Base-by-base conservation (phyloP, 164 flowering plant genomes). In the Stephania japonica region DNA sequence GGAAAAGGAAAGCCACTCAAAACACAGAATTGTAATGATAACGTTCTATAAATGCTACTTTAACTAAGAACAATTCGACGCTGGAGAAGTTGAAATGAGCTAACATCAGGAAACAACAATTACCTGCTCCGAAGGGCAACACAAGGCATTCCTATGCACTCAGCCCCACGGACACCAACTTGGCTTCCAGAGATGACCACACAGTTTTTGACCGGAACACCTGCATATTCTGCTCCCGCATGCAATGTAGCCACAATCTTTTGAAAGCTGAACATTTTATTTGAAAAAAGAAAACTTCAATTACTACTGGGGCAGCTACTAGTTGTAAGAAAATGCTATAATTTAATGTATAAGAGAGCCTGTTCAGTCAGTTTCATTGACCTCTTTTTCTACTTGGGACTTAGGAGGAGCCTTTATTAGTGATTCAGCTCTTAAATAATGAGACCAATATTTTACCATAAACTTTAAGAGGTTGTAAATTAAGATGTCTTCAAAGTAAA, bases 161-260 rank as follows among this genome's bases (percentile, higher is more conserved):
- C 85, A 65, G 99, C 97, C 70, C 84, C 97, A 75, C 84, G 80
- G 6, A 90, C 87, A 74, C 95, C 94, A 67, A 88, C 73, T 74
- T 86, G 87, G 83, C 88, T 89, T 82, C 99, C 99, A 42, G 97
- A 89, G 73, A 94, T 76, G 71, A 94, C 90, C 70, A 92, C 82
- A 78, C 97, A 94, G 12, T 84, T 85, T 25, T 61, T 14, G 38
- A 89, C 83, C 66, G 95, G 91, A 47, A 84, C 77, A 42, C 84
- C 89, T 3, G 88, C 92, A 85, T 77, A 82, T 74, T 94, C 99
- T 23, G 97, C 90, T 5, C 91, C 99, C 5, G 97, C 97, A 76
- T 89, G 92, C 74, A 91, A 72, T 70, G 97, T 81, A 74, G 85
- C 85, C 75, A 94, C 87, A 76, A 88, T 84, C 76, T 87, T 84